phyloP scores from a whole-genome alignment of 768 basidiomycete genomes.

The Phylloporus rhodoxanthus region DNA sequence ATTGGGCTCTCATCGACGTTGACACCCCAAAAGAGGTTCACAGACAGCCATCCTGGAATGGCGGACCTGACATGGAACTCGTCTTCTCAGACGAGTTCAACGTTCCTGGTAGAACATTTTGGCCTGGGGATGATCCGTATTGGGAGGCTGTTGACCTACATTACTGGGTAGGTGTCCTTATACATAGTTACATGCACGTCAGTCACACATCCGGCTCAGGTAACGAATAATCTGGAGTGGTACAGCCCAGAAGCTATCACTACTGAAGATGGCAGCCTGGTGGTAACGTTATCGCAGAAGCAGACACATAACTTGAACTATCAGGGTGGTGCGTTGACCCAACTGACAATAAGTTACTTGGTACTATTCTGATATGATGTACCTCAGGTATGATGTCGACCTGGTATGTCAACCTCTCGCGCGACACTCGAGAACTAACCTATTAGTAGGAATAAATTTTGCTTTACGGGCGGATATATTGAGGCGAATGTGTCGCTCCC shows the following conservation, averaged over 20 bases:
- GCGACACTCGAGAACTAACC: constrained; percentile 5
- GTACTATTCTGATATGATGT: constrained; percentile 30
- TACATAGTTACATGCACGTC: constrained; percentile 23
- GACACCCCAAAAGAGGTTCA: constrained; percentile 56
- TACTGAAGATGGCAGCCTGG: constrained; percentile 46
- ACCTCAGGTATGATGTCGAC: constrained; percentile 46
- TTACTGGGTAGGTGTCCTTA: constrained; percentile 33
- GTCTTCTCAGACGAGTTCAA: constrained; percentile 85
- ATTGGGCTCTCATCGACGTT: constrained; percentile 52
- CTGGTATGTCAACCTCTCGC: constrained; percentile 23
- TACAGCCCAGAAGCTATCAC: constrained; percentile 47
- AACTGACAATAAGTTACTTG: constrained; percentile 9
- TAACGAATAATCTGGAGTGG: constrained; percentile 54
- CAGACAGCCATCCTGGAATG: constrained; percentile 48
- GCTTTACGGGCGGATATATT: constrained; percentile 79
- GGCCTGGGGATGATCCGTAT: constrained; percentile 80
- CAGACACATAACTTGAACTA: constrained; percentile 43
- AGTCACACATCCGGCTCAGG: constrained; percentile 21
- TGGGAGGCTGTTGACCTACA: constrained; percentile 57
- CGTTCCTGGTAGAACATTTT: constrained; percentile 67
- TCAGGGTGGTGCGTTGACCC: constrained; percentile 31
- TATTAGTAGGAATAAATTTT: constrained; percentile 74
- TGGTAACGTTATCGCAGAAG: constrained; percentile 45
- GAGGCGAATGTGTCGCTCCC: constrained; percentile 61
- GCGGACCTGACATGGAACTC: constrained; percentile 50